Percentiles rank a stretch among this genome's conserved stretches.
Evolutionary conservation across 1,139 yeast genomes (phyloP).

Genomic region (Debaryomycetaceae sp.): DNA sequence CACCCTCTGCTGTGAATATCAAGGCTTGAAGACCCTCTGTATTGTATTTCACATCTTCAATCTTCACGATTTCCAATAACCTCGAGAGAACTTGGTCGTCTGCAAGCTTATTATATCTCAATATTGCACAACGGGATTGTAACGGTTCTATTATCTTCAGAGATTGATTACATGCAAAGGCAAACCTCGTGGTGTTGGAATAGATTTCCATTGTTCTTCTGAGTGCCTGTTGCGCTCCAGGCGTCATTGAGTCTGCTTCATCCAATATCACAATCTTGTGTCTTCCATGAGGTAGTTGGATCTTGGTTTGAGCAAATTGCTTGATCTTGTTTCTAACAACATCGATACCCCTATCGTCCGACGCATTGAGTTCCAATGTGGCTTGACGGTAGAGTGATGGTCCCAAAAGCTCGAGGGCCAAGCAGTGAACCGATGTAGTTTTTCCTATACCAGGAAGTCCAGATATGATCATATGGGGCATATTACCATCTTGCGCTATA

Average conservation of each 20-base stretch:
- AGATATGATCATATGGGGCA: conserved; percentile 93
- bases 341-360: conserved; percentile 50
- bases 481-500: conserved; percentile 88
- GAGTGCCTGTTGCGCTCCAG: conserved; percentile 97
- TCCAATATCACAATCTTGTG: conserved; percentile 90
- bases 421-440: conserved; percentile 88
- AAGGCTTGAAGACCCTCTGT: conserved; percentile 93
- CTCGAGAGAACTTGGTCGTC: conserved; percentile 84
- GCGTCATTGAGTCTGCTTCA: conserved; percentile 98
- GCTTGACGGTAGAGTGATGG: conserved; percentile 68
- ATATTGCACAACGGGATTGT: conserved; percentile 94
- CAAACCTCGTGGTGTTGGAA: conserved; percentile 91
- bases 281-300: conserved; percentile 45
- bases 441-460: conserved; percentile 98
- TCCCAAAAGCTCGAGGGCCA: conserved; percentile 82
- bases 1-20: conserved; percentile 97
- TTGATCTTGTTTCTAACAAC: conserved; percentile 48
- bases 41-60: conserved; percentile 72
- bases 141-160: conserved; percentile 94
- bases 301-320: conserved; percentile 74
- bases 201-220: conserved; percentile 97
- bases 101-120: conserved; percentile 74
- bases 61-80: conserved; percentile 64
- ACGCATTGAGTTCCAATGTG: conserved; percentile 70
- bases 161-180: conserved; percentile 94